A percentile compares a stretch with the other conserved stretches of the same genome.
Conservation (phyloP, 805 yeast species). For the Kurtzmaniella fragi region DNA sequence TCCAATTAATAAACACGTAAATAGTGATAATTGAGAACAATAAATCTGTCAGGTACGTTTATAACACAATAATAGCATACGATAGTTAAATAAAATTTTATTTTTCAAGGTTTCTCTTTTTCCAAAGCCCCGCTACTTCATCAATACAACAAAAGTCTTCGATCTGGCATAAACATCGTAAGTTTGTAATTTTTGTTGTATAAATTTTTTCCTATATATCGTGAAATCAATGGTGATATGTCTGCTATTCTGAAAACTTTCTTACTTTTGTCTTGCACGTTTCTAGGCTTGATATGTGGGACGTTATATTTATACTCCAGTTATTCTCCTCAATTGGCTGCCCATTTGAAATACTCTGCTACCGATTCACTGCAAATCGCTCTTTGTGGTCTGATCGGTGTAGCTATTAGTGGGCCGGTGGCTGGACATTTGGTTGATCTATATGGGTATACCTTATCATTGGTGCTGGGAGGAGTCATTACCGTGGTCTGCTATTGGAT, state of each 20-base stretch:
- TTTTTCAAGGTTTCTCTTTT: not conserved
- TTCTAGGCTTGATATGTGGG: constrained; percentile 58
- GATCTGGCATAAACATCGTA: too few species aligned
- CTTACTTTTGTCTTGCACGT: constrained; percentile 26
- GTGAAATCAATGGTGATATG: not conserved
- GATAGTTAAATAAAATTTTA: too few species aligned
- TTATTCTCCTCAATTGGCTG: constrained; percentile 72
- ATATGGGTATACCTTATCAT: constrained; percentile 52
- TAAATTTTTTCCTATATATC: not conserved
- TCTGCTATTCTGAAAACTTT: constrained; percentile 16
- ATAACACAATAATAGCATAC: not conserved
- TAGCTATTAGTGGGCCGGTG: constrained; percentile 59
- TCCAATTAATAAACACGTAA: too few species aligned
- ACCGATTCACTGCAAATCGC: constrained; percentile 62
- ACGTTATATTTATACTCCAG: constrained; percentile 73
- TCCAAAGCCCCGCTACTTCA: too few species aligned
- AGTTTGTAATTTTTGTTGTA: too few species aligned
- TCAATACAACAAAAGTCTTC: too few species aligned
- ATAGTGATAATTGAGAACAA: too few species aligned
- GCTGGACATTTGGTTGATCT: constrained; percentile 63
- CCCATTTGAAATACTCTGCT: constrained; percentile 51
- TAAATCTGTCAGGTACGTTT: not conserved
- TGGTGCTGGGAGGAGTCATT: constrained; percentile 44
- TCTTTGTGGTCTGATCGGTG: constrained; percentile 62
- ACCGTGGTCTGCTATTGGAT: constrained; percentile 54